Conservation (phyloP, 2,329 filamentous ascomycete species). For the Xylariaceae sp. region DNA sequence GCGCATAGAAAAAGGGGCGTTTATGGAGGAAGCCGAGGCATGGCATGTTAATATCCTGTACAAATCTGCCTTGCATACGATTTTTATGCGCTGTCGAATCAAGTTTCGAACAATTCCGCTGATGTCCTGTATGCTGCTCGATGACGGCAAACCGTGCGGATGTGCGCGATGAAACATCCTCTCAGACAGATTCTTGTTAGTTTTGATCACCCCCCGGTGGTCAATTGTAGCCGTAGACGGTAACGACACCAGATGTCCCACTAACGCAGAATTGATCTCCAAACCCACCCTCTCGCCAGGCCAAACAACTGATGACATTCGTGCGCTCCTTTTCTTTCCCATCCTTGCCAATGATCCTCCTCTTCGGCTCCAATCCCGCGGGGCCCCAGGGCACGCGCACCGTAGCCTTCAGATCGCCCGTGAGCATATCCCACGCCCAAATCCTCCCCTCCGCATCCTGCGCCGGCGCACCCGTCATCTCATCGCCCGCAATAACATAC, state of each 20-base stretch:
- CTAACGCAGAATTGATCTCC: slow-evolving; percentile 61
- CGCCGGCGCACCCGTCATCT: slow-evolving; percentile 42
- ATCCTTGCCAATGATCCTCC: slow-evolving; percentile 52
- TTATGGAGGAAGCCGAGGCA: slow-evolving; percentile 13
- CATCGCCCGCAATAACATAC: slow-evolving; percentile 75
- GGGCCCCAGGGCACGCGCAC: slow-evolving; percentile 56
- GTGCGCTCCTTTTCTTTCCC: slow-evolving; percentile 54
- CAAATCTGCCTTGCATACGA: slow-evolving; percentile 16
- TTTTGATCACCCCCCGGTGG: neutral
- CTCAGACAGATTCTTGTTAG: neutral
- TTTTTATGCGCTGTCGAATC: slow-evolving; percentile 15
- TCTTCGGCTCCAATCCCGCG: slow-evolving; percentile 42
- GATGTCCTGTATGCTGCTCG: neutral
- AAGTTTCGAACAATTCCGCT: slow-evolving; percentile 1
- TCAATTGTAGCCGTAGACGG: slow-evolving; percentile 49
- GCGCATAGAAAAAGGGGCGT: slow-evolving; percentile 23
- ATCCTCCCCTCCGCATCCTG: slow-evolving; percentile 50
- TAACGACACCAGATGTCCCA: slow-evolving; percentile 60
- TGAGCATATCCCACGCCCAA: slow-evolving; percentile 80
- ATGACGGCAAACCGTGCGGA: slow-evolving; percentile 2
- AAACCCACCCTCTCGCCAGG: slow-evolving; percentile 58
- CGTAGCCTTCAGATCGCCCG: slow-evolving; percentile 60
- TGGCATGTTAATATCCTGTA: slow-evolving; percentile 18
- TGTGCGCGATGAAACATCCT: neutral
- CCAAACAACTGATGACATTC: slow-evolving; percentile 57